Base-by-base conservation (phyloP, 169 alveolate species). In the Sarcocystis neurona region DNA sequence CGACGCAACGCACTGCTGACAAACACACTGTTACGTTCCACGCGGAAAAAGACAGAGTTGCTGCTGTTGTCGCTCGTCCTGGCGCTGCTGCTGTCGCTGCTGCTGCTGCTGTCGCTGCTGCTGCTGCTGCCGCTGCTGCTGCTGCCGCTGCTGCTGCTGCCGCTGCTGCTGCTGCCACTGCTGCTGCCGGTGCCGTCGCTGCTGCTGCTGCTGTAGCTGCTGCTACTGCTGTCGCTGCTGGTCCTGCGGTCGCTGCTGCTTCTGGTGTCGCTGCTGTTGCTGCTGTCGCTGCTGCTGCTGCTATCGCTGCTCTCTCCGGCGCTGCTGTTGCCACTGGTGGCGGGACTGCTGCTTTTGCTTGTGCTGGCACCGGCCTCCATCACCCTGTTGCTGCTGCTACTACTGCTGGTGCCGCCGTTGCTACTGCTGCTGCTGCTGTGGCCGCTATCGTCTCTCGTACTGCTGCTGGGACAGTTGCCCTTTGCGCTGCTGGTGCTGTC, bases 361-460 rank as follows among this genome's bases (percentile, higher is more conserved):
- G 46, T 20, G n/a, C 1, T 43, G 75, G 18, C 37, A n/a, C 75
- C 44, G 75, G 34, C 43, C 43, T 10, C 75, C 39, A 37, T 6
- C 44, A 37, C 18, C 75, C 75, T 1, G 27, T 37, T 37, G 75
- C 75, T 10, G 46, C 44, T 8, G 6, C 27, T 3, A 1, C n/a
- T 43, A 15, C 60, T 15, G 75, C 37, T 37, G 8, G 46, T 5
- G 66, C 84, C 20, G 46, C 32, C 3, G 12, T 44, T 27, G 66
- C 84, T 0, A 66, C 84, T 75, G 60, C 66, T 75, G 84, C 66
- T 75, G 84, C 66, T 75, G 84, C 66, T 4, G 84, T 66, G 34
- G 46, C 39, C 15, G 66, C 86, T 79, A 47, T 74, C 48, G 48
- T 30, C 30, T n/a, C 74, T 27, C 46, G 34, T 47, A 23, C 66